phyloP scores from a whole-genome alignment of 2,329 filamentous ascomycete species.

The Paraconiothyrium brasiliense region DNA sequence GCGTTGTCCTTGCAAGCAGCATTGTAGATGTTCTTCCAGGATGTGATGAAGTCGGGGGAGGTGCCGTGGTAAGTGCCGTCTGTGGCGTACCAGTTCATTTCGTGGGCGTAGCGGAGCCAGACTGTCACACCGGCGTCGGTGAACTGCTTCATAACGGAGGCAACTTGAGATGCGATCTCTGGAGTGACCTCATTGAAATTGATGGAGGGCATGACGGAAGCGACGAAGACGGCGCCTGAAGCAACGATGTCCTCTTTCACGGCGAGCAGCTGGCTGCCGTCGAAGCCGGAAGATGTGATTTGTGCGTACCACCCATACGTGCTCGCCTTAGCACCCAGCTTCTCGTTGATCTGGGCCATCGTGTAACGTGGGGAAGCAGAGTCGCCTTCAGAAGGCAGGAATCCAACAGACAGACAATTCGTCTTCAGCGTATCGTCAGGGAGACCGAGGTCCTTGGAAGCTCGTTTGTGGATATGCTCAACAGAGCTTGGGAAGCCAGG shows the following conservation, averaged over 20 bases:
- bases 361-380: conserved; percentile 22
- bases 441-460: conserved; percentile 16
- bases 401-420: conserved; percentile 26
- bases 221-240: conserved; percentile 25
- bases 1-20: conserved; percentile 23
- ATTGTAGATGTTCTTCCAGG: conserved; percentile 28
- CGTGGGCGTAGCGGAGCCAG: conserved; percentile 26
- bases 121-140: conserved; percentile 24
- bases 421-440: conserved; percentile 18
- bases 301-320: conserved; percentile 27
- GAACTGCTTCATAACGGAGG: conserved; percentile 24
- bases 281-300: conserved; percentile 18
- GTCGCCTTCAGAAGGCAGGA: conserved; percentile 27
- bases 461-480: conserved; percentile 12
- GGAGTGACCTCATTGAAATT: conserved; percentile 23
- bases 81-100: conserved; percentile 27
- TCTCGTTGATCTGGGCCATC: conserved; percentile 23
- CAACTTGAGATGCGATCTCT: conserved; percentile 21
- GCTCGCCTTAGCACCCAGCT: conserved; percentile 19
- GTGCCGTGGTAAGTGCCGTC: conserved; percentile 23
- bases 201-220: conserved; percentile 24
- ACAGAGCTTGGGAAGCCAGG: background rate
- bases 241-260: conserved; percentile 22
- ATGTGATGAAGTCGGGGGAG: conserved; percentile 17
- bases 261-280: conserved; percentile 23